Evolutionary conservation across 306 rosid species (phyloP), one percentile per base, ranked within the genome.

Genomic region (Glycine soja): DNA sequence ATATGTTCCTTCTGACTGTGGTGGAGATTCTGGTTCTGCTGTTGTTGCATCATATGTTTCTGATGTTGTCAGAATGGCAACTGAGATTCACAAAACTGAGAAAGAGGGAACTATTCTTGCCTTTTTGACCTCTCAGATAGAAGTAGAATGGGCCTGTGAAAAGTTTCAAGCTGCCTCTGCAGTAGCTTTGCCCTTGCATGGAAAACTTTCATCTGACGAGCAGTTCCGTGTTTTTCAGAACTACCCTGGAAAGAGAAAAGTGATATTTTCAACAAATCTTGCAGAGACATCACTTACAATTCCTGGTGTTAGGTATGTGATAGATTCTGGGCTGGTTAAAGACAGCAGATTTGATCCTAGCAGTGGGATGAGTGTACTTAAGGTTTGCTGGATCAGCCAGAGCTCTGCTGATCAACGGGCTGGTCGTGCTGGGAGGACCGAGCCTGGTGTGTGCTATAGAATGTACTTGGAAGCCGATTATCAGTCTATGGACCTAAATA

Each of bases 401-500:
- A 95, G 99, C 82, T 95, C 99, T 73, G 98, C 99, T 83, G 79
- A 81, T 71, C 99, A 95, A 85, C 89, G 99, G 88, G 89, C 94
- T 47, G 99, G 99, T 56, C 97, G 99, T 82, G 97, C 99, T 71
- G 98, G 99, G 77, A 92, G 99, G 86, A 95, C 97, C 10, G 98
- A 84, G 80, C 92, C 99, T 63, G 99, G 99, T 69, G 79, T 80
- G 84, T 95, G 99, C 79, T 95, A 91, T 84, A 91, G 99, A 83
- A 89, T 95, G 46, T 95, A 95, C 87, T 87, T 93, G 0, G 90
- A 88, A 82, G 80, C 88, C 72, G 97, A 90, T 70, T 95, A 89
- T 85, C 84, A 88, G 66, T 54, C 82, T 10, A 91, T 95, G 99
- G 85, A 75, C 70, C 83, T 81, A 57, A 85, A 90, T 84, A 98